Base-by-base conservation (phyloP, 1,139 yeast species). In the Pichia sp. region DNA sequence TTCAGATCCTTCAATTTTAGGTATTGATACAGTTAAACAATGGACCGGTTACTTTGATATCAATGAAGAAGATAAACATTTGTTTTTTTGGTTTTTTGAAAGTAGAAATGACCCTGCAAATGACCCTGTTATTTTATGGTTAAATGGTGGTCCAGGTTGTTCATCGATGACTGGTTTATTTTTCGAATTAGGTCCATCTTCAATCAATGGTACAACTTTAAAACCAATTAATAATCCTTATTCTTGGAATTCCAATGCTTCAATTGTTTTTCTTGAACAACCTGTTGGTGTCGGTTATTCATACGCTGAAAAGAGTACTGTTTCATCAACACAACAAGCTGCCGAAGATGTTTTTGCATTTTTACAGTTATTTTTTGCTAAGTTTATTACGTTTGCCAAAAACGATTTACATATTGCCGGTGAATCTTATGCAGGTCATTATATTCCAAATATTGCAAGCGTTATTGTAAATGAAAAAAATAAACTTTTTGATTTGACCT, bases 231-330 rank as follows among this genome's bases (percentile, higher is more conserved):
- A 73, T 70, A 89, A 89, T 72, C 91, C 91, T 45, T 73, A 80
- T 70, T 79, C 96, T 14, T 90, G 96, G 96, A 90, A 89, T 70
- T 74, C 80, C 60, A 89, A 89, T 64, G 96, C 97, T 28, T 80
- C 93, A 19, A 93, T 90, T 43, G 87, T 91, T 65, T 91, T 87
- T 75, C 78, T 91, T 64, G 98, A 91, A 70, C 97, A 90, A 71
- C 98, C 98, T 2, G 96, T 90, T 51, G 88, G 89, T 58, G 96
- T 87, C 49, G 98, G 97, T 46, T 90, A 83, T 72, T 89, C 96
- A 9, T 90, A 89, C 71, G 53, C 58, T 4, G 55, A 56, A 4
- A 49, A 56, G 27, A 78, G 78, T 43, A 71, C 72, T 39, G 81
- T 87, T 39, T 70, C 75, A 33, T 75, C 77, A 60, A 84, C 93